phyloP scores from a whole-genome alignment of 2,329 filamentous ascomycete species.

The Alternaria novae-zelandiae region DNA sequence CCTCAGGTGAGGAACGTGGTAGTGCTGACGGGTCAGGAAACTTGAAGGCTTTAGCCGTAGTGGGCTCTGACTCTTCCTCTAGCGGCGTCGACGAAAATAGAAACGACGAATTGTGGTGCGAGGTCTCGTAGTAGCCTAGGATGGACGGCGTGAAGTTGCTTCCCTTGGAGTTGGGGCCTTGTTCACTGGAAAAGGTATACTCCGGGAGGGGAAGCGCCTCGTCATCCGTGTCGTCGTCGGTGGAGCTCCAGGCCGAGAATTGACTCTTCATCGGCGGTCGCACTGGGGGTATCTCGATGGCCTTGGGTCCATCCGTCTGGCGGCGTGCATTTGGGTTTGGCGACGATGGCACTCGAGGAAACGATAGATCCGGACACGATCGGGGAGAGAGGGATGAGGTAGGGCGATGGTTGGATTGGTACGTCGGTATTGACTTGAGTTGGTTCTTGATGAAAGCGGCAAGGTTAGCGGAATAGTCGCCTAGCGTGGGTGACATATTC shows the following conservation, averaged over 20 bases:
- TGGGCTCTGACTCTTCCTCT: conserved; percentile 27
- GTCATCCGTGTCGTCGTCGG: conserved; percentile 41
- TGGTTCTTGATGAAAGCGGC: conserved; percentile 46
- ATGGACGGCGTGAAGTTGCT: conserved; percentile 39
- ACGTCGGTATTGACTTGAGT: conserved; percentile 43
- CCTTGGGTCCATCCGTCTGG: conserved; percentile 26
- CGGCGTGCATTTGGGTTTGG: conserved; percentile 23
- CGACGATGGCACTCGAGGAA: conserved; percentile 28
- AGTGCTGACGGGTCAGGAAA: conserved; percentile 28
- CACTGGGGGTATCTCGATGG: conserved; percentile 40
- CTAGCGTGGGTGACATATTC: conserved; percentile 21
- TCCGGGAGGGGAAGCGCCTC: conserved; percentile 29
- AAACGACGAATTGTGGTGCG: conserved; percentile 32
- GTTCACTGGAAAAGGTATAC: conserved; percentile 4
- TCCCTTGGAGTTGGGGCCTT: conserved; percentile 13
- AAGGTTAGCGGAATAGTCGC: conserved; percentile 45
- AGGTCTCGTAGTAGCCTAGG: conserved; percentile 38
- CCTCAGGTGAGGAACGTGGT: conserved; percentile 14
- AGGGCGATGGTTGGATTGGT: conserved; percentile 21
- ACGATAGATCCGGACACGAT: conserved; percentile 43
- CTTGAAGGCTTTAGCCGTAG: conserved; percentile 26
- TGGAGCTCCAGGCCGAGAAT: conserved; percentile 48
- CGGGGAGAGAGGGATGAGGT: conserved; percentile 33
- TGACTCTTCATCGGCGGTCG: conserved; percentile 42
- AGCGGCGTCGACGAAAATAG: conserved; percentile 41